Conservation (phyloP, 2,329 filamentous ascomycete species). For the Pseudogymnoascus sp. region DNA sequence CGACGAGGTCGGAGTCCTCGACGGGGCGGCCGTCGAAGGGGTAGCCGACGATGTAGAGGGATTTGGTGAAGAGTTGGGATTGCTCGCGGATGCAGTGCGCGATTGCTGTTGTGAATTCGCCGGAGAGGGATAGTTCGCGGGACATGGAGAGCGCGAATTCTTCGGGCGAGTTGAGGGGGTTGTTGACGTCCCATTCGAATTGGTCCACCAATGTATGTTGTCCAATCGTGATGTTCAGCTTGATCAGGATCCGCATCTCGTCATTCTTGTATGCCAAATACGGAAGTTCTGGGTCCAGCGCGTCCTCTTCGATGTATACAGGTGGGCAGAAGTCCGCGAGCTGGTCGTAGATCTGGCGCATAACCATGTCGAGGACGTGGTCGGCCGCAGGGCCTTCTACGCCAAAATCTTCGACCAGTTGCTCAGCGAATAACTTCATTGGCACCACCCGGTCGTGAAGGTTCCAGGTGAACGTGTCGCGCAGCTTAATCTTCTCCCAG, state of each 20-base stretch:
- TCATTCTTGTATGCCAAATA: constrained; percentile 97
- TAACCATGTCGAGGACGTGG: constrained; percentile 55
- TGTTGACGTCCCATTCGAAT: constrained; percentile 99
- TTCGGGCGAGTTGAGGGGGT: constrained; percentile 86
- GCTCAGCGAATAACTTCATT: constrained; percentile 76
- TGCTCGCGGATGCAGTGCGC: constrained; percentile 97
- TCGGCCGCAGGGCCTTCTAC: constrained; percentile 64
- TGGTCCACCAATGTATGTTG: constrained; percentile 91
- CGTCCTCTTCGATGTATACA: constrained; percentile 81
- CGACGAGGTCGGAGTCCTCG: constrained; percentile 82
- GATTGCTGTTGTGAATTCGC: constrained; percentile 95
- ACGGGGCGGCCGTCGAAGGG: constrained; percentile 90
- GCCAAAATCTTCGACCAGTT: constrained; percentile 86
- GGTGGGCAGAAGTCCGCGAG: constrained; percentile 90
- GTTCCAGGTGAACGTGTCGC: constrained; percentile 99
- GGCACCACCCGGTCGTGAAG: constrained; percentile 80
- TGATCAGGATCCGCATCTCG: constrained; percentile 94
- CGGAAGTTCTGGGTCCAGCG: constrained; percentile 80
- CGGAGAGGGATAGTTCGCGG: constrained; percentile 79
- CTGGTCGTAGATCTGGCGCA: constrained; percentile 76
- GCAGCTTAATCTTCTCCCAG: constrained; percentile 88
- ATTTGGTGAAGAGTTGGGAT: constrained; percentile 86
- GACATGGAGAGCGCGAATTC: constrained; percentile 90
- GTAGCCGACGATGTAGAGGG: constrained; percentile 87
- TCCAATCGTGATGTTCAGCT: constrained; percentile 95